Conservation (phyloP, 345 rosid genomes). For the Gossypium raimondii region DNA sequence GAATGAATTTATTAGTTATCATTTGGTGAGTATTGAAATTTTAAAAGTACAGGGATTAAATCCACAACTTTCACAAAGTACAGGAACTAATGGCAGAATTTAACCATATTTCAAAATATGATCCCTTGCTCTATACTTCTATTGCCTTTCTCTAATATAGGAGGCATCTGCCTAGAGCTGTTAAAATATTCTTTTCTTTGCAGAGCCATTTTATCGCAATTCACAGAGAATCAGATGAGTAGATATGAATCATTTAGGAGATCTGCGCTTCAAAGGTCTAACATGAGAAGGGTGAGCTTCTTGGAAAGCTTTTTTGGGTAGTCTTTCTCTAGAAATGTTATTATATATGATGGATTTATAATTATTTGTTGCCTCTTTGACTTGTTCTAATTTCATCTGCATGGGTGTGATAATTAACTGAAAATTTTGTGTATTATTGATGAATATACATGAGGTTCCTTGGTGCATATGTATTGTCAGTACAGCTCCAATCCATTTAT, state of each 20-base stretch:
- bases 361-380: background rate
- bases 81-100: no score
- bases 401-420: background rate
- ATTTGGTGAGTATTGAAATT: no score
- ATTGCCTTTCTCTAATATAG: background rate
- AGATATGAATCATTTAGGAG: constrained; percentile 91
- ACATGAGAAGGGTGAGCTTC: constrained; percentile 75
- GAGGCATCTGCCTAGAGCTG: background rate
- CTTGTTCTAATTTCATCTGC: background rate
- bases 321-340: background rate
- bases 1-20: no score
- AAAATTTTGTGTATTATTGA: background rate
- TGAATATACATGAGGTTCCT: background rate
- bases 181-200: background rate
- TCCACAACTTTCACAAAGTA: no score
- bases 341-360: background rate
- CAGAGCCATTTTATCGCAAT: constrained; percentile 77
- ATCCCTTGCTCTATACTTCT: background rate
- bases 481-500: background rate
- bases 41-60: no score
- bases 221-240: constrained; percentile 78
- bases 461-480: background rate
- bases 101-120: no score
- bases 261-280: constrained; percentile 89
- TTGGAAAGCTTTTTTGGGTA: background rate